phyloP scores from a whole-genome alignment of 768 basidiomycete species.

The Naganishia vaughanmartiniae region DNA sequence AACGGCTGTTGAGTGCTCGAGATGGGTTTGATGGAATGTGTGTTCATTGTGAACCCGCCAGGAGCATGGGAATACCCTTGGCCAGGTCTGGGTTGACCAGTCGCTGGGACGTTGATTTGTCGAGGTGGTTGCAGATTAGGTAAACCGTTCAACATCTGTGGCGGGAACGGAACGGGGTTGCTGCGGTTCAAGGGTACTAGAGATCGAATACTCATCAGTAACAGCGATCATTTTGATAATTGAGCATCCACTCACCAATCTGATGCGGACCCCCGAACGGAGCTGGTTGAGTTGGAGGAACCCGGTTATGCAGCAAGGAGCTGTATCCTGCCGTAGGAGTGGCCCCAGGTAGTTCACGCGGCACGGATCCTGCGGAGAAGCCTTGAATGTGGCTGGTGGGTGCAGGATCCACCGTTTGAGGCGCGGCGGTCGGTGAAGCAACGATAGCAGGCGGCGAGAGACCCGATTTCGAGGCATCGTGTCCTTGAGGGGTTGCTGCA shows the following conservation, averaged over 20 bases:
- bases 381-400: background rate
- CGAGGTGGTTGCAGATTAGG: background rate
- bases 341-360: background rate
- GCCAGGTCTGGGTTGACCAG: background rate
- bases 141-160: background rate
- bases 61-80: background rate
- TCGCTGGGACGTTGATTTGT: background rate
- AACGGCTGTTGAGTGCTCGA: constrained; percentile 12
- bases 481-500: background rate
- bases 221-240: background rate
- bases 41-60: constrained; percentile 2
- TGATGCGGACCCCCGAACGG: constrained; percentile 9
- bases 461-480: background rate
- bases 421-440: background rate
- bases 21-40: constrained; percentile 8
- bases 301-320: background rate
- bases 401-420: background rate
- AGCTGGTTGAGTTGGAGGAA: background rate
- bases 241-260: background rate
- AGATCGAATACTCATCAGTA: background rate
- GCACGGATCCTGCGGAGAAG: background rate
- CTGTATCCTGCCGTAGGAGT: background rate
- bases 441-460: background rate
- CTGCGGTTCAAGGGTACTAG: constrained; percentile 19
- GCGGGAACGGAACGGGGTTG: background rate